Evolutionary conservation across 192 early-diverging fungal genomes (phyloP), one percentile per base, ranked within the genome.

Genomic region (Rhizophagus prolifer): DNA sequence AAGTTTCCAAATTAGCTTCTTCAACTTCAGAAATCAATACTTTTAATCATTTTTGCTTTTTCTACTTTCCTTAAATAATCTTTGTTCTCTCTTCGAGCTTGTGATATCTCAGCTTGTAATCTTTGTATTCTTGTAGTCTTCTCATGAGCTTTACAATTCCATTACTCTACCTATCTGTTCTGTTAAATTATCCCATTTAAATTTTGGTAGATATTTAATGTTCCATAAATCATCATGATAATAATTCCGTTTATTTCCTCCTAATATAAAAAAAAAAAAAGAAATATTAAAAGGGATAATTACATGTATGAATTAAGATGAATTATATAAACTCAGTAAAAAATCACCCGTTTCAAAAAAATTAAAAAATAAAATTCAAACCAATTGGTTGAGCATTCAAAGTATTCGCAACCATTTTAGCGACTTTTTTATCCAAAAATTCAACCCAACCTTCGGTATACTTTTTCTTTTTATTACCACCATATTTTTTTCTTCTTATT

Each of bases 201-300:
- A 99, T 67, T 92, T 90, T 41, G 95, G 93, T 41, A 99, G 82
- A 77, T 99, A 99, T 82, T 95, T 95, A 66, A 99, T 91, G 80
- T 93, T 98, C 97, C 97, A 99, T 79, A 98, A 83, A 70, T 98
- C 96, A 79, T 97, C 95, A 82, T 96, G 93, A 81, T 95, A 96
- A 70, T 86, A 88, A 62, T 86, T 90, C 41, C 92, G 87, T 82
- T 95, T 95, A 76, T 95, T 97, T 34, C 94, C 93, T 9, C 91
- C 88, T 84, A 78, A 31, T 23, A 66, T 38, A 38, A 6, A 38
- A 6, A 9, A 12, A 44, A 12, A 12, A 44, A 44, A 44, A 12
- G 41, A 44, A 44, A 65, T 16, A 26, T 38, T 25, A 71, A 26
- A 8, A 62, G 34, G 30, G 13, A 67, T 38, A 44, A 38, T 38